Base-by-base conservation (phyloP, 805 yeast genomes). In the Metschnikowia lochheadii region DNA sequence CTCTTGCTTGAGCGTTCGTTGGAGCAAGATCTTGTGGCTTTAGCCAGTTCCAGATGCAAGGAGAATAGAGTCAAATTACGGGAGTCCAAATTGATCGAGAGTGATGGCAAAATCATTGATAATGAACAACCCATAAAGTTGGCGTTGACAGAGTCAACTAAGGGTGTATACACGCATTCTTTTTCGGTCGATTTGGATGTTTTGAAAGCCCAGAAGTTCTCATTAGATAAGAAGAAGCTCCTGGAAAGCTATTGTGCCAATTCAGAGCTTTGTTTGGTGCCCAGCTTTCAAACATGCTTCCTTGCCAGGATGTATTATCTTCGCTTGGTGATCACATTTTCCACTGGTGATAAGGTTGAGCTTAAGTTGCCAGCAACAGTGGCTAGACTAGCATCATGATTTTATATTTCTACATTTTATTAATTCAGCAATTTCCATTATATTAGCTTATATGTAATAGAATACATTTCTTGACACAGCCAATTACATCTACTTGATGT, bases 201-300 rank as follows among this genome's bases (percentile, higher is more conserved):
- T 6, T 50, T 59, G 15, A 58, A 65, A 35, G 66, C 66, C 3
- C 58, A 52, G 49, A 57, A 54, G 48, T 51, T 51, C 56, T 44
- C 46, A 48, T 48, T 6, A 31, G 56, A 18, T 17, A 32, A 10
- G 10, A 47, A 31, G 11, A 20, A 26, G 29, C 52, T 26, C 41
- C 54, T 17, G 5, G 35, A 39, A 3, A 41, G 33, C 18, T 57
- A 57, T 48, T 49, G 53, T 15, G 46, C 58, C n/a, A 59, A 57
- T 6, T 56, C 59, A 29, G 64, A 69, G 11, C 69, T 67, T 47
- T 62, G 67, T 46, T 54, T 72, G 32, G 63, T 72, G 20, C 77
- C 77, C 4, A 72, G 67, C 40, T 72, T 72, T 57, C 77, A 72
- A 56, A 56, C 55, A 13, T 72, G 76, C 49, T 58, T 61, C 39